A percentile compares a stretch with the other conserved stretches of the same genome.
Evolutionary conservation across 208 protist genomes (phyloP).

Genomic region (Crithidia mellificae): DNA sequence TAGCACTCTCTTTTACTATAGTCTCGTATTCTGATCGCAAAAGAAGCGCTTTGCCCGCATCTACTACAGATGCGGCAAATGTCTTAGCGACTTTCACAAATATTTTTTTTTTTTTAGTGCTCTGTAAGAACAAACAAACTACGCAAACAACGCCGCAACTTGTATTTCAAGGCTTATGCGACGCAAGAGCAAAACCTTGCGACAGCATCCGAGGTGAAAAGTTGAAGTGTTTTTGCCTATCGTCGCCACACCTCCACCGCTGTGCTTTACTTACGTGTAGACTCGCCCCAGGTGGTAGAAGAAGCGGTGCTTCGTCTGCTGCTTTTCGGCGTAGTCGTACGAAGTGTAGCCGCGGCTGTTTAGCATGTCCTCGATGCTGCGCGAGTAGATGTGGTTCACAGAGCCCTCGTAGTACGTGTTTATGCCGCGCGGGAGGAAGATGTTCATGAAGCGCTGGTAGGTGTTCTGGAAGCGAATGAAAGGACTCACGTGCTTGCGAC

Average conservation of each 20-base stretch:
- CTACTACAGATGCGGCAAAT: too few relatives aligned
- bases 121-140: too few relatives aligned
- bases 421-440: slow-evolving; percentile 46
- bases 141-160: too few relatives aligned
- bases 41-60: too few relatives aligned
- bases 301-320: slow-evolving; percentile 80
- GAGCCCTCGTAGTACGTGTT: slow-evolving; percentile 84
- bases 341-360: slow-evolving; percentile 90
- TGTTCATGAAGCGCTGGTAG: slow-evolving; percentile 80
- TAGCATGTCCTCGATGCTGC: slow-evolving; percentile 84
- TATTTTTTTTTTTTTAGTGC: too few relatives aligned
- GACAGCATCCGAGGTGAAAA: too few relatives aligned
- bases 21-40: too few relatives aligned
- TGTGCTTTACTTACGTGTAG: slow-evolving; percentile 62
- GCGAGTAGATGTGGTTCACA: slow-evolving; percentile 83
- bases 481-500: slow-evolving; percentile 78
- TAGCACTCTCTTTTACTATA: too few relatives aligned
- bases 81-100: too few relatives aligned
- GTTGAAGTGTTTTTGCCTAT: neutral
- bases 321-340: slow-evolving; percentile 88
- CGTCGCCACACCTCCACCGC: neutral
- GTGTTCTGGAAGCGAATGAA: slow-evolving; percentile 77
- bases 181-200: too few relatives aligned
- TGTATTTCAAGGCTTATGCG: too few relatives aligned
- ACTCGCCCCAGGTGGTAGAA: slow-evolving; percentile 83